Conservation (phyloP, 164 flowering plant species). For the Kingdonia uniflora region DNA sequence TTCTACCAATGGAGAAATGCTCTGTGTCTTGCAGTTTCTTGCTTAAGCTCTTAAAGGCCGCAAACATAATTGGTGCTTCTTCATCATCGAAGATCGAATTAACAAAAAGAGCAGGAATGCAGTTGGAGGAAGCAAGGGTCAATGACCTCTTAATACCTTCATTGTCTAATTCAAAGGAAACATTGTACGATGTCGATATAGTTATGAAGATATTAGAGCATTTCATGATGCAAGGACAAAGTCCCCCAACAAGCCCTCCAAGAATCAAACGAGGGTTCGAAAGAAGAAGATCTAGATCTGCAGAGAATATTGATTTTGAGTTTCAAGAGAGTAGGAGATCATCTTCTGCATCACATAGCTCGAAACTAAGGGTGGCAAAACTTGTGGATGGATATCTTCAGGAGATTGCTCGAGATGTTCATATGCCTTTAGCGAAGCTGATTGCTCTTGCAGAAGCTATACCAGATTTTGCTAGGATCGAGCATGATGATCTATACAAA, state of each 20-base stretch:
- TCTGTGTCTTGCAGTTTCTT: conserved; percentile 73
- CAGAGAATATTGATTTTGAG: conserved; percentile 62
- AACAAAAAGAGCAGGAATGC: conserved; percentile 69
- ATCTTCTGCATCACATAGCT: conserved; percentile 79
- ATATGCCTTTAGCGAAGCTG: conserved; percentile 66
- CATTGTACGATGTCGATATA: conserved; percentile 62
- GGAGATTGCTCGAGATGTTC: conserved; percentile 61
- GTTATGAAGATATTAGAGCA: conserved; percentile 69
- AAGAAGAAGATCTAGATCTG: conserved; percentile 73
- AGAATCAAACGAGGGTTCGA: conserved; percentile 38
- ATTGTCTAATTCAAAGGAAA: conserved; percentile 25
- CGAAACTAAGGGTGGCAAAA: conserved; percentile 82
- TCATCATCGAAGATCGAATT: conserved; percentile 67
- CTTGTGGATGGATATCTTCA: conserved; percentile 79
- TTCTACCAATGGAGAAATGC: conserved; percentile 76
- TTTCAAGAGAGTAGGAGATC: conserved; percentile 77
- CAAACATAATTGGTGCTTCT: conserved; percentile 61
- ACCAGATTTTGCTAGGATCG: conserved; percentile 78
- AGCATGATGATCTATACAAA: conserved; percentile 90
- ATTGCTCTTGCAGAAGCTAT: conserved; percentile 59
- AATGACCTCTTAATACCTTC: conserved; percentile 76
- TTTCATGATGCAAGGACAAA: conserved; percentile 75
- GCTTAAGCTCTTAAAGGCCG: conserved; percentile 69
- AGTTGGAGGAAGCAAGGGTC: conserved; percentile 78
- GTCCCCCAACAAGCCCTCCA: conserved; percentile 76